A percentile compares a stretch with the other conserved stretches of the same genome.
Conservation (phyloP, 805 yeast genomes). For the Lipomyces yamanashiensis region DNA sequence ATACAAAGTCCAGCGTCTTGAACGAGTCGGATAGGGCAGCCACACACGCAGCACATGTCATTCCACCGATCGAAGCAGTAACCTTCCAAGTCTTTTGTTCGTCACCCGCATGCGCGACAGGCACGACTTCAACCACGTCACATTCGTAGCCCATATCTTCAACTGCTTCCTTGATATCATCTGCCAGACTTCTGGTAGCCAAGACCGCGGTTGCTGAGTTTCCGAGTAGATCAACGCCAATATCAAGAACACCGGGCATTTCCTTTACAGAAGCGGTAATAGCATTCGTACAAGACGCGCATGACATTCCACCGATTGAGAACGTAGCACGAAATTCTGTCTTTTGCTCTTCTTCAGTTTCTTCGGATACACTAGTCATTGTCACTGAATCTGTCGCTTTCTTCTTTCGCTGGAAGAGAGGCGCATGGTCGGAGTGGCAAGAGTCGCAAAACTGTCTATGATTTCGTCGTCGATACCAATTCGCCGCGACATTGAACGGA, state of each 20-base stretch:
- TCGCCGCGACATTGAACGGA: slow-evolving; percentile 26
- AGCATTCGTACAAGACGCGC: slow-evolving; percentile 62
- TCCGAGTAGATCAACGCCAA: slow-evolving; percentile 57
- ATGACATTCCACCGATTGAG: slow-evolving; percentile 69
- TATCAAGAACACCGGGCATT: slow-evolving; percentile 45
- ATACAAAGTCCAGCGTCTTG: slow-evolving; percentile 55
- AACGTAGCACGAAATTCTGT: slow-evolving; percentile 56
- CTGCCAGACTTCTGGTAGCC: slow-evolving; percentile 55
- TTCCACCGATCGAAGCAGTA: slow-evolving; percentile 69
- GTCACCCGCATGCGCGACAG: slow-evolving; percentile 50
- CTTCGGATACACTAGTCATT: slow-evolving; percentile 4
- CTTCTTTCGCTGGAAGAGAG: slow-evolving; percentile 7
- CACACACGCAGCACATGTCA: slow-evolving; percentile 75
- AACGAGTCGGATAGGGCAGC: slow-evolving; percentile 55
- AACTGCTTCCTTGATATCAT: slow-evolving; percentile 55
- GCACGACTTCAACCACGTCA: slow-evolving; percentile 61
- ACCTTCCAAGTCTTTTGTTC: slow-evolving; percentile 54
- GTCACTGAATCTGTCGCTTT: slow-evolving; percentile 4
- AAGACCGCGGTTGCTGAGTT: slow-evolving; percentile 60
- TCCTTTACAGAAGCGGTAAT: slow-evolving; percentile 52
- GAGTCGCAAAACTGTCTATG: slow-evolving; percentile 33
- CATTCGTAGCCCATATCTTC: slow-evolving; percentile 56
- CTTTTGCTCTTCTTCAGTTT: slow-evolving; percentile 38
- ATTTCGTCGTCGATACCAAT: slow-evolving; percentile 33
- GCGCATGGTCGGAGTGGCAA: slow-evolving; percentile 27